These are phyloP conservation scores for Trypethelium eluteriae DNA, from an alignment of 495 filamentous ascomycete genomes.

Conservation along the genomic window DNA sequence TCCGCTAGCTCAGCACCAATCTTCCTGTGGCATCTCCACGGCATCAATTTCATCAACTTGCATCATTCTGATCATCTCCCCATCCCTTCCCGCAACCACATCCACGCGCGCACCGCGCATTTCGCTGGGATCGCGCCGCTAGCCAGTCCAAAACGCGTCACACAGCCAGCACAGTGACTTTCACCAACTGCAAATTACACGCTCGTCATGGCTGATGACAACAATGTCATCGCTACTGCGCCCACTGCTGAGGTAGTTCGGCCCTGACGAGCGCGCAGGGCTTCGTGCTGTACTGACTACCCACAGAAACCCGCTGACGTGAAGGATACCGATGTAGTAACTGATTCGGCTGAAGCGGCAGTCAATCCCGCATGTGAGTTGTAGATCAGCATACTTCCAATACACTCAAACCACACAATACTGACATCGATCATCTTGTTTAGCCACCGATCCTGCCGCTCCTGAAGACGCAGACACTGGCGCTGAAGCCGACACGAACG, in stretches of 20 bases:
- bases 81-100: background rate
- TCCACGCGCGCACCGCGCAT: constrained; percentile 3
- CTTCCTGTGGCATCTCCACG: background rate
- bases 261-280: background rate
- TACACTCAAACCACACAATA: background rate
- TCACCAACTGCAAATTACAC: background rate
- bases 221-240: background rate
- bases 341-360: background rate
- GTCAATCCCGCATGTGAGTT: background rate
- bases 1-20: background rate
- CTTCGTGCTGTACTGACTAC: background rate
- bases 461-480: background rate
- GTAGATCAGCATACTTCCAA: background rate
- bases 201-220: constrained; percentile 1
- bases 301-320: background rate
- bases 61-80: background rate
- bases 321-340: background rate
- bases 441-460: background rate
- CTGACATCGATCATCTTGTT: background rate
- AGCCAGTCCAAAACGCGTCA: constrained; percentile 1
- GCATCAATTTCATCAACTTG: constrained; percentile 10
- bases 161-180: background rate
- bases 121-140: constrained; percentile 4
- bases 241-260: background rate
- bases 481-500: background rate